These are phyloP conservation scores for Xanthoconium purpureum DNA, from an alignment of 768 basidiomycete genomes.

Conservation along the genomic window DNA sequence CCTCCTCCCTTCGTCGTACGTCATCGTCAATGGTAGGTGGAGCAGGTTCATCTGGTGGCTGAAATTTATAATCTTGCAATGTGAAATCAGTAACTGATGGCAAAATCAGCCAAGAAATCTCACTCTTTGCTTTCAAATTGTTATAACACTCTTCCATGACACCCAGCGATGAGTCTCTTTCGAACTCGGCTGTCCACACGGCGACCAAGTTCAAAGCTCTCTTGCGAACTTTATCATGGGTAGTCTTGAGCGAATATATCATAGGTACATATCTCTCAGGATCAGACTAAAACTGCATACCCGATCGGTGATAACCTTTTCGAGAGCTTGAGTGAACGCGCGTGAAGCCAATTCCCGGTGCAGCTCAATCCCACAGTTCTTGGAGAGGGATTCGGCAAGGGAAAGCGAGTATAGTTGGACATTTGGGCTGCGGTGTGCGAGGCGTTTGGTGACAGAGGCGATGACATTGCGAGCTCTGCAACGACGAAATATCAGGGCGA, in stretches of 20 bases:
- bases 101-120: conserved; percentile 9
- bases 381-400: conserved; percentile 82
- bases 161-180: conserved; percentile 73
- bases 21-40: conserved; percentile 77
- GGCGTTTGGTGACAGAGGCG: conserved; percentile 81
- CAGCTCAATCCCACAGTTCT: conserved; percentile 82
- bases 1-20: conserved; percentile 81
- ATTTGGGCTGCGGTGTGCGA: conserved; percentile 92
- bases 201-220: conserved; percentile 70
- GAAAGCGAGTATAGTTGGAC: conserved; percentile 94
- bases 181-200: conserved; percentile 83
- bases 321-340: conserved; percentile 86
- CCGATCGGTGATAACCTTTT: conserved; percentile 84
- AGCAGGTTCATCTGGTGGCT: conserved; percentile 54
- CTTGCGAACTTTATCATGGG: conserved; percentile 87
- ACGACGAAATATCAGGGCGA: conserved; percentile 15
- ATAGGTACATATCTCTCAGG: conserved; percentile 9
- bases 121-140: conserved; percentile 79
- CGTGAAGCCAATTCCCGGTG: conserved; percentile 86
- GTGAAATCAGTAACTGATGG: conserved; percentile 10
- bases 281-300: conserved; percentile 41
- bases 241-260: conserved; percentile 52
- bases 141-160: conserved; percentile 91
- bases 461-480: conserved; percentile 82
- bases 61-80: conserved; percentile 66